Base-by-base conservation (phyloP, 208 protist genomes). In the Naegleria gruberi region DNA sequence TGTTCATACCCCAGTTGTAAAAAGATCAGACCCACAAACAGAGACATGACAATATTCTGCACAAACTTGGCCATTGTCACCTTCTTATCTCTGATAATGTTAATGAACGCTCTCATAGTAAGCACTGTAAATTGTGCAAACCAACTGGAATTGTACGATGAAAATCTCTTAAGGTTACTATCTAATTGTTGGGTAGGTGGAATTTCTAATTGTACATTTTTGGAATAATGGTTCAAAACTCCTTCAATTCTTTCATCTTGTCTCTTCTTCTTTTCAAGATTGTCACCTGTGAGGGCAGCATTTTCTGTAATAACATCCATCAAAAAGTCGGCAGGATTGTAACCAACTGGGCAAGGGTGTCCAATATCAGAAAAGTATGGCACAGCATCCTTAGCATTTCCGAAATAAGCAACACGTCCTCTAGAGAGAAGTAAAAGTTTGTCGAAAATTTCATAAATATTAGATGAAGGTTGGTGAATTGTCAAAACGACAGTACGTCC, bases 391-490 rank as follows among this genome's bases (percentile, higher is more conserved):
- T 86, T 40, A 34, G 82, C 90, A 85, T 87, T 26, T 77, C 89
- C 89, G 47, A 82, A 90, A 34, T 90, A 90, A 40, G 26, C 65
- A 26, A 82, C 7, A 46, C 43, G 0, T 17, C 89, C 89, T 30
- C 4, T 6, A 40, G 65, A 7, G 0, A 90, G 40, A 40, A 90
- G 26, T 37, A 90, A 46, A 12, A 90, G 19, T 42, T 83, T 82
- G 41, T 90, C 89, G 34, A 90, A 90, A 5, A 81, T 23, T 23
- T 23, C 4, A 40, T 83, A 96, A 74, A 97, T 93, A 87, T 97
- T 94, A 12, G 94, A 93, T 5, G 93, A 95, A 26, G 94, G 94
- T 90, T 96, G 94, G 89, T 96, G 95, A 57, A 96, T 95, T 3
- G 94, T 96, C 30, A 91, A 93, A 8, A 96, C 73, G 0, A 82